Conservation (phyloP, 2,329 filamentous ascomycete species). For the Penicillium paneum region DNA sequence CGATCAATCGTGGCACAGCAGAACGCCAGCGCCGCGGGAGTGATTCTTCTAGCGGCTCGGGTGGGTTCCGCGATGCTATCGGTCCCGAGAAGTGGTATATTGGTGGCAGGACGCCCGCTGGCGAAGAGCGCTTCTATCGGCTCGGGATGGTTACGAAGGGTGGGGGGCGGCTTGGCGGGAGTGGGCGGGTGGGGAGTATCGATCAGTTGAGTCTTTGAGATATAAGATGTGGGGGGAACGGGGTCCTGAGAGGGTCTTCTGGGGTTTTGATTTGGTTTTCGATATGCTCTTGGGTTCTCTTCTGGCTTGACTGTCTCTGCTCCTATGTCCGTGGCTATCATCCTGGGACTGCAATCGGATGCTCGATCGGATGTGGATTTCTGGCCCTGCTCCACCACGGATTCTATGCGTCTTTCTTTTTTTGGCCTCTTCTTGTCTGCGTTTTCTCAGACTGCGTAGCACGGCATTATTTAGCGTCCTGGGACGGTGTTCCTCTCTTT, state of each 20-base stretch:
- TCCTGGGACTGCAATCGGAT: background rate
- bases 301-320: background rate
- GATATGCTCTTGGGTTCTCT: background rate
- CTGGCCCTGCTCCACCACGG: background rate
- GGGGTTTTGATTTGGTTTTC: background rate
- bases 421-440: background rate
- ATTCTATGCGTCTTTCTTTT: background rate
- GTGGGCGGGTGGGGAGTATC: conserved; percentile 46
- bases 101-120: conserved; percentile 46
- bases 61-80: conserved; percentile 48
- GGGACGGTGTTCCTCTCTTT: background rate
- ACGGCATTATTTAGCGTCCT: background rate
- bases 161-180: conserved; percentile 41
- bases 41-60: conserved; percentile 47
- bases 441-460: background rate
- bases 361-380: background rate
- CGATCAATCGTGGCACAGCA: conserved; percentile 33
- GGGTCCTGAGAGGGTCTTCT: background rate
- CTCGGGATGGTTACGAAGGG: conserved; percentile 49
- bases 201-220: conserved; percentile 49
- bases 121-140: conserved; percentile 50
- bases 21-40: conserved; percentile 47
- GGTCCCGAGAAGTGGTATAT: conserved; percentile 53
- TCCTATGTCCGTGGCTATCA: background rate
- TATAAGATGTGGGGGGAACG: background rate